These are phyloP conservation scores for Hemileccinum rubropunctum DNA, from an alignment of 768 basidiomycete species.

Conservation along the genomic window DNA sequence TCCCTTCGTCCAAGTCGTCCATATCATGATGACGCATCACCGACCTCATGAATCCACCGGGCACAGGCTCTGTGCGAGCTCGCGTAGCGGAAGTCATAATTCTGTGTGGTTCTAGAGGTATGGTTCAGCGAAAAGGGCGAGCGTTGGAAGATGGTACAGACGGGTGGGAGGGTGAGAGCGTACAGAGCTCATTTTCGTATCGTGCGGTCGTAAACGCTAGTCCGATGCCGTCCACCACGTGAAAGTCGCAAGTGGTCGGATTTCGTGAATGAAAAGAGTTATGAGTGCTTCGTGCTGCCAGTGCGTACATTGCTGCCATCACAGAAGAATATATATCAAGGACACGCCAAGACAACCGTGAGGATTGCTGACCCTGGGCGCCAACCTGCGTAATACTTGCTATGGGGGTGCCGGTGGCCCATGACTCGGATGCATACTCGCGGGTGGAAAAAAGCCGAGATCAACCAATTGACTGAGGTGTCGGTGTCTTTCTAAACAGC, in stretches of 20 bases:
- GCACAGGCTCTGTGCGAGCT: slow-evolving; percentile 18
- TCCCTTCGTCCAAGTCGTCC: slow-evolving; percentile 16
- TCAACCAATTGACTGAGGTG: too few species aligned
- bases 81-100: slow-evolving; percentile 11
- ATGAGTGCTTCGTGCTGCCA: background rate
- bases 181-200: slow-evolving; percentile 10
- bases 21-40: slow-evolving; percentile 12
- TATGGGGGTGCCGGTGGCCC: too few species aligned
- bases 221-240: background rate
- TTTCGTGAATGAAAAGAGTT: background rate
- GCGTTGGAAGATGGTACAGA: background rate
- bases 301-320: background rate
- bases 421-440: background rate
- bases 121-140: background rate
- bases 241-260: background rate
- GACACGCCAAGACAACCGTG: background rate
- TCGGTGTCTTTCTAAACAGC: too few species aligned
- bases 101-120: slow-evolving; percentile 9
- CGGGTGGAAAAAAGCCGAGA: background rate
- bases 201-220: background rate
- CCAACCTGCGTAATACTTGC: too few species aligned
- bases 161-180: slow-evolving; percentile 7
- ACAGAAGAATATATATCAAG: too few species aligned
- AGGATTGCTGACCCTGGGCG: background rate
- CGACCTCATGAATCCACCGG: slow-evolving; percentile 20